Evolutionary conservation across 1,139 yeast species (phyloP).

Genomic region (Hyphopichia wangnamkhiaoensis): DNA sequence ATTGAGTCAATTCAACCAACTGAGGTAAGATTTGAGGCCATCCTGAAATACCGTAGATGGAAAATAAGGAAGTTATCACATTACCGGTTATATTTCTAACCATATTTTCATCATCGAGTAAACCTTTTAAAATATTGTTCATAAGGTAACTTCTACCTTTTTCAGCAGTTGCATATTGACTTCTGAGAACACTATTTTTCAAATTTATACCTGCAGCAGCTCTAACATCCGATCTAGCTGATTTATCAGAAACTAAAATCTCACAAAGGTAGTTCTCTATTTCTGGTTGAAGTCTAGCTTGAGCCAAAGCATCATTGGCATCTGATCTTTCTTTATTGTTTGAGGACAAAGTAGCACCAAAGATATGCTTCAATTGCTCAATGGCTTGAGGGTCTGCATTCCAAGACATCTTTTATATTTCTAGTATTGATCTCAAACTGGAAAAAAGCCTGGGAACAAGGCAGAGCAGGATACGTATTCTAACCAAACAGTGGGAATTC

Average conservation of each 20-base stretch:
- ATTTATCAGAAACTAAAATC: conserved; percentile 57
- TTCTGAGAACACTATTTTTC: conserved; percentile 64
- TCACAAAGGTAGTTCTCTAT: conserved; percentile 76
- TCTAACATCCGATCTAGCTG: conserved; percentile 57
- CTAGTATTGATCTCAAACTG: no score
- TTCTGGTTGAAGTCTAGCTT: conserved; percentile 71
- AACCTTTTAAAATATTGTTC: conserved; percentile 66
- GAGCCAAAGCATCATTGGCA: conserved; percentile 64
- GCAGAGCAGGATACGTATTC: neutral
- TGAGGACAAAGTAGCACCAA: conserved; percentile 67
- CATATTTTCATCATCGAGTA: conserved; percentile 56
- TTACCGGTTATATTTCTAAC: conserved; percentile 89
- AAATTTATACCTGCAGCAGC: conserved; percentile 89
- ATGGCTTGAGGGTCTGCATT: conserved; percentile 61
- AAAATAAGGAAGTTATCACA: conserved; percentile 80
- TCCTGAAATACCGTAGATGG: conserved; percentile 64
- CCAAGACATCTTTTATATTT: conserved; percentile 54
- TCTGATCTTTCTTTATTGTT: conserved; percentile 56
- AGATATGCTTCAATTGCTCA: conserved; percentile 61
- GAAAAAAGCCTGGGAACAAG: no score
- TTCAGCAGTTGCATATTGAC: conserved; percentile 25
- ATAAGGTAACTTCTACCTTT: conserved; percentile 56
- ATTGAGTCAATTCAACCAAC: conserved; percentile 57
- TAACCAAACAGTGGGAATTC: no score
- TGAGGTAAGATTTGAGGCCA: conserved; percentile 80